Conservation (phyloP, 352 stramenopile genomes). For the Phytophthora fragariaefolia region DNA sequence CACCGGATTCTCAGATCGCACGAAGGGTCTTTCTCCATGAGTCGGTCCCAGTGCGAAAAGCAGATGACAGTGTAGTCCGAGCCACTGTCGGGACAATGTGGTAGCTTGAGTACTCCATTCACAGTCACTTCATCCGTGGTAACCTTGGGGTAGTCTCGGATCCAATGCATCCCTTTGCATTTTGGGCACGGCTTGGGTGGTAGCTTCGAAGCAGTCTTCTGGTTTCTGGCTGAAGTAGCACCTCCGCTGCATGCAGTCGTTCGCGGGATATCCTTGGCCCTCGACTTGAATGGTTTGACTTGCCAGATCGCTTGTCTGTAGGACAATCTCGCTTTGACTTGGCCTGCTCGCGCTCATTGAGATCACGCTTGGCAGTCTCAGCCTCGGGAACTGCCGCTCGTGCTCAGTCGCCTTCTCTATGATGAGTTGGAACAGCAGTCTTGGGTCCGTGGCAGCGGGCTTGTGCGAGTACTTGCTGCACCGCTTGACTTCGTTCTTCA, state of each 20-base stretch:
- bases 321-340: no score
- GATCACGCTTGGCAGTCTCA: no score
- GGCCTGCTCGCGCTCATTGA: no score
- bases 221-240: no score
- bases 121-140: not conserved
- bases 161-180: no score
- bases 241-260: no score
- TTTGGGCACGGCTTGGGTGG: no score
- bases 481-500: conserved; percentile 6
- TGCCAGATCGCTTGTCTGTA: no score
- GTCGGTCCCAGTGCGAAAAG: not conserved
- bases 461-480: not conserved
- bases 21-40: no score
- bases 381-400: not conserved
- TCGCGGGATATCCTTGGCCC: not conserved
- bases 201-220: no score
- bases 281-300: no score
- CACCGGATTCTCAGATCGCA: not conserved
- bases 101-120: not conserved
- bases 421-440: conserved; percentile 1
- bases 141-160: no score
- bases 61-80: conserved; percentile 5
- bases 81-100: not conserved
- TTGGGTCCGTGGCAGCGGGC: not conserved
- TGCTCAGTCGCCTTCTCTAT: conserved; percentile 6